Evolutionary conservation across 2,329 filamentous ascomycete species (phyloP).

Genomic region (Akanthomyces dipterigenus): DNA sequence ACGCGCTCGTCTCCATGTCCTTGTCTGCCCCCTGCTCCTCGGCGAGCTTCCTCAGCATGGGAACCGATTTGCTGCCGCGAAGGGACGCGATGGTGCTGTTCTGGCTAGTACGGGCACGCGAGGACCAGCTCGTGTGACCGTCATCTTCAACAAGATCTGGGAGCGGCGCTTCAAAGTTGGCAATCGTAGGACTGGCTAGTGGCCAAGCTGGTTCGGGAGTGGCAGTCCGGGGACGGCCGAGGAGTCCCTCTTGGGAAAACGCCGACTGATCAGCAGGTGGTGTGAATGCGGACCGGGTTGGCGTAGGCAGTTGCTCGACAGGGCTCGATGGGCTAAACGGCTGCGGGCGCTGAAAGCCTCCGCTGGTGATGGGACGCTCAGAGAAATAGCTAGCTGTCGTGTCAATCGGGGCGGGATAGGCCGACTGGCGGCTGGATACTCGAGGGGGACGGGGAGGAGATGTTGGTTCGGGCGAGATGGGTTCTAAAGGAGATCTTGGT

Average conservation of each 20-base stretch:
- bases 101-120: conserved; percentile 37
- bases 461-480: conserved; percentile 28
- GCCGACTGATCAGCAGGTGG: conserved; percentile 14
- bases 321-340: conserved; percentile 29
- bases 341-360: conserved; percentile 38
- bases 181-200: conserved; percentile 19
- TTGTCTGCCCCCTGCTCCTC: conserved; percentile 23
- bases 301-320: conserved; percentile 16
- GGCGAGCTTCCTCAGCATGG: conserved; percentile 42
- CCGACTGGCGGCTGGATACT: conserved; percentile 47
- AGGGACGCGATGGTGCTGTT: conserved; percentile 45
- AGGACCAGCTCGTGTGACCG: conserved; percentile 36
- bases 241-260: conserved; percentile 23
- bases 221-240: conserved; percentile 35
- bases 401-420: conserved; percentile 37
- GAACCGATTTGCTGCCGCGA: conserved; percentile 49
- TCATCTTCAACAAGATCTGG: conserved; percentile 59
- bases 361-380: conserved; percentile 39
- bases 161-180: conserved; percentile 37
- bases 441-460: conserved; percentile 44
- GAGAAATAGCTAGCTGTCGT: conserved; percentile 25
- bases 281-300: conserved; percentile 11
- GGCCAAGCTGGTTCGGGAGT: conserved; percentile 37
- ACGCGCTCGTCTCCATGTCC: conserved; percentile 2
- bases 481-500: conserved; percentile 37